A percentile compares a stretch with the other conserved stretches of the same genome.
These are phyloP conservation scores for Starmera dryadoides DNA, from an alignment of 805 yeast species.

Conservation along the genomic window DNA sequence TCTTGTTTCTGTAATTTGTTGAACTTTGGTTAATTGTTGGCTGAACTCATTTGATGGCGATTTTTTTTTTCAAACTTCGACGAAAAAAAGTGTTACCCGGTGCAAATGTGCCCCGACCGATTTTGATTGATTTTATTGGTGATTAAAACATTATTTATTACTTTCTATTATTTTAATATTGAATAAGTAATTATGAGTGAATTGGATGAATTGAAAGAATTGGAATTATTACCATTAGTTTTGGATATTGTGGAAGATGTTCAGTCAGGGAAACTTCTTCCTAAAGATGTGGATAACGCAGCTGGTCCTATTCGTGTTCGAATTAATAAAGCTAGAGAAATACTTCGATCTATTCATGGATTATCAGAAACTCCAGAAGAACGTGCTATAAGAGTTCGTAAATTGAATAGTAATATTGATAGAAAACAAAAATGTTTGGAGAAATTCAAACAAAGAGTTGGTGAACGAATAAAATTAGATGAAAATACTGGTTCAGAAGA, in stretches of 20 bases:
- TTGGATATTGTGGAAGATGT: conserved; percentile 33
- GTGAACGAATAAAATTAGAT: conserved; percentile 3
- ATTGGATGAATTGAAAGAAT: conserved; percentile 21
- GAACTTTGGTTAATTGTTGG: too few relatives aligned
- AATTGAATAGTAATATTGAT: conserved; percentile 24
- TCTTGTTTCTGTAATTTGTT: too few relatives aligned
- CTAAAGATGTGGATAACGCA: conserved; percentile 35
- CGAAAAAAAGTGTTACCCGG: too few relatives aligned
- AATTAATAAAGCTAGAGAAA: conserved; percentile 26
- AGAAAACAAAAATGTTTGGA: conserved; percentile 19
- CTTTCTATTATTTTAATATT: too few relatives aligned
- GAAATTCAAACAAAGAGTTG: conserved; percentile 15
- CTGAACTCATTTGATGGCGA: too few relatives aligned
- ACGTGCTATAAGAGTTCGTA: conserved; percentile 25
- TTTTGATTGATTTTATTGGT: too few relatives aligned
- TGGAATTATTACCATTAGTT: conserved; percentile 32
- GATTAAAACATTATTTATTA: too few relatives aligned
- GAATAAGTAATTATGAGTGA: too few relatives aligned
- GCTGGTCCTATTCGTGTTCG: conserved; percentile 39
- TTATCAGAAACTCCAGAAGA: conserved; percentile 34
- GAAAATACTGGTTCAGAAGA: not conserved
- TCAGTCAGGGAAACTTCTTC: conserved; percentile 30
- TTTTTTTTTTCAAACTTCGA: too few relatives aligned
- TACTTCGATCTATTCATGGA: conserved; percentile 36
- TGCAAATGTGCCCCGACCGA: too few relatives aligned